A percentile compares a stretch with the other conserved stretches of the same genome.
These are phyloP conservation scores for Karstenula rhodostoma DNA, from an alignment of 2,329 filamentous ascomycete genomes.

Conservation along the genomic window DNA sequence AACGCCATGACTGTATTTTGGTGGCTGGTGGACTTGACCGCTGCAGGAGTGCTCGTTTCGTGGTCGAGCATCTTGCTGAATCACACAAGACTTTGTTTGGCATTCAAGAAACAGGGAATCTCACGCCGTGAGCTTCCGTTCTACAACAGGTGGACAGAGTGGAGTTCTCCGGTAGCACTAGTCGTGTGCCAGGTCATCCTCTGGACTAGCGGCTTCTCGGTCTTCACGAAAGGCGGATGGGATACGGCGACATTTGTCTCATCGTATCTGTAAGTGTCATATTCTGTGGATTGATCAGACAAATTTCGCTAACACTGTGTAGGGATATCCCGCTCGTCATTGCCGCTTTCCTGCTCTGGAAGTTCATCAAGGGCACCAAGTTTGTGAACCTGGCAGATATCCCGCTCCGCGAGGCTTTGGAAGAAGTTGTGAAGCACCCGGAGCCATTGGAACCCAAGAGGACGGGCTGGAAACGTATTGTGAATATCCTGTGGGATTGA, in stretches of 20 bases:
- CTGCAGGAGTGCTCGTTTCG: constrained; percentile 59
- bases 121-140: constrained; percentile 52
- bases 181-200: constrained; percentile 66
- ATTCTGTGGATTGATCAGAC: neutral
- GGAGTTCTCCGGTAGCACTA: constrained; percentile 43
- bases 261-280: constrained; percentile 35
- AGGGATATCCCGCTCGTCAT: constrained; percentile 51
- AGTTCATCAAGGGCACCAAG: constrained; percentile 69
- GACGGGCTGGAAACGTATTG: constrained; percentile 24
- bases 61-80: constrained; percentile 64
- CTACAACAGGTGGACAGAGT: constrained; percentile 46
- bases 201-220: constrained; percentile 65
- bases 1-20: constrained; percentile 61
- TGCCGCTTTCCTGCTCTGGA: constrained; percentile 68
- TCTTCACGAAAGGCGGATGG: constrained; percentile 61
- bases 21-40: constrained; percentile 75
- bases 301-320: constrained; percentile 50
- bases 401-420: constrained; percentile 33
- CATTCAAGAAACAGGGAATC: constrained; percentile 59
- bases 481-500: constrained; percentile 31
- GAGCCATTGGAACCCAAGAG: constrained; percentile 29
- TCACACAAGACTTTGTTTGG: constrained; percentile 63
- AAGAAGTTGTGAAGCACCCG: constrained; percentile 28
- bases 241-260: constrained; percentile 43
- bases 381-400: constrained; percentile 39